phyloP scores from a whole-genome alignment of 164 flowering plant genomes.

The Houttuynia cordata region DNA sequence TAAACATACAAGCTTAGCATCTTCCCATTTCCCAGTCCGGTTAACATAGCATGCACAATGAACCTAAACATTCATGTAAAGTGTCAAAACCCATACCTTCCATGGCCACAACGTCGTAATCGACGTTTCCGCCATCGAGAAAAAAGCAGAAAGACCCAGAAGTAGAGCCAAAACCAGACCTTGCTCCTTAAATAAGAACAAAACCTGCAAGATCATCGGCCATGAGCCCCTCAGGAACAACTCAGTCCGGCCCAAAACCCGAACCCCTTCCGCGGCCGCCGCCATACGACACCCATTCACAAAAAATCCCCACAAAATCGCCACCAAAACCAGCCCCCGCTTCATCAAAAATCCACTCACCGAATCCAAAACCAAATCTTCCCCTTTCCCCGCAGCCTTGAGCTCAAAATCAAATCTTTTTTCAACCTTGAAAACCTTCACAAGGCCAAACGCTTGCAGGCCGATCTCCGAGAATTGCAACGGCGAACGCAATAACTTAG shows the following conservation, averaged over 20 bases:
- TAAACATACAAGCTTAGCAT: background rate
- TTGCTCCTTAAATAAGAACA: slow-evolving; percentile 63
- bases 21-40: background rate
- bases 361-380: too few species aligned
- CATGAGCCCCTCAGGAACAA: slow-evolving; percentile 39
- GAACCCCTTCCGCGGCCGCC: slow-evolving; percentile 52
- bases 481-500: too few species aligned
- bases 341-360: background rate
- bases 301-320: slow-evolving; percentile 48
- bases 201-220: slow-evolving; percentile 66
- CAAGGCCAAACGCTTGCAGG: too few species aligned
- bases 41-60: background rate
- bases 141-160: slow-evolving; percentile 84
- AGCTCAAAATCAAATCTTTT: too few species aligned
- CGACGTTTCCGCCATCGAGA: slow-evolving; percentile 98
- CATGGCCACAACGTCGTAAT: slow-evolving; percentile 99
- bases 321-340: slow-evolving; percentile 39
- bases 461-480: too few species aligned
- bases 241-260: slow-evolving; percentile 35
- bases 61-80: background rate
- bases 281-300: slow-evolving; percentile 41
- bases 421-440: too few species aligned
- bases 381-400: too few species aligned
- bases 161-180: slow-evolving; percentile 72
- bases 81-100: slow-evolving; percentile 48